Base-by-base conservation (phyloP, 2,329 filamentous ascomycete genomes). In the Exophiala dermatitidis region DNA sequence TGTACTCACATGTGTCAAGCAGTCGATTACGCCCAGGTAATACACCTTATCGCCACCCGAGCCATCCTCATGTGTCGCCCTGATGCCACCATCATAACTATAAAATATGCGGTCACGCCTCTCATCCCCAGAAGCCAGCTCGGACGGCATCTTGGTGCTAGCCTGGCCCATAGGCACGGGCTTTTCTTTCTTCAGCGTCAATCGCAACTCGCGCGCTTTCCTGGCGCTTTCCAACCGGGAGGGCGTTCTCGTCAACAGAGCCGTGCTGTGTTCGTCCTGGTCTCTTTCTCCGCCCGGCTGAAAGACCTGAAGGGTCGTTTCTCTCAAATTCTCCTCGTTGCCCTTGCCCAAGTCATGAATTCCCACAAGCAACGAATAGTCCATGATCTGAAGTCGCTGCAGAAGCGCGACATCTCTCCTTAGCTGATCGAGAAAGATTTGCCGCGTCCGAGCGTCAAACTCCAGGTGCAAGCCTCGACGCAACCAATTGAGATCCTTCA, bases 401-500 rank as follows among this genome's bases (percentile, higher is more conserved):
- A 98, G 74, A 32, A 98, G 76, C 48, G 82, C 81, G 5, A 98
- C 93, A 68, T 98, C 93, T 56, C 81, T 81, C 62, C 90, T 81
- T 66, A 98, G 82, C 71, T 98, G 93, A 64, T 90, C 83, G 44
- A 97, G 77, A 67, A 98, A 98, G 19, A 90, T 74, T 45, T 84
- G 78, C 71, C 91, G 94, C 75, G 96, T 97, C 59, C 85, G 79
- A 4, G 93, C 83, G 7, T 93, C 93, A 61, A 96, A 82, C 67
- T 97, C 90, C 33, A 98, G 75, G 67, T 90, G 84, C 60, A 90
- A 79, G 64, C 94, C 83, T 61, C 91, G 79, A 60, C 90, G 82
- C 64, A 97, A 71, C 93, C 93, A 98, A 70, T 98, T 98, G 54
- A 98, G 76, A 68, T 98, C 93, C 70, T 98, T 98, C 66, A 97